Base-by-base conservation (phyloP, 2,329 filamentous ascomycete genomes). In the Xylaria arbuscula region DNA sequence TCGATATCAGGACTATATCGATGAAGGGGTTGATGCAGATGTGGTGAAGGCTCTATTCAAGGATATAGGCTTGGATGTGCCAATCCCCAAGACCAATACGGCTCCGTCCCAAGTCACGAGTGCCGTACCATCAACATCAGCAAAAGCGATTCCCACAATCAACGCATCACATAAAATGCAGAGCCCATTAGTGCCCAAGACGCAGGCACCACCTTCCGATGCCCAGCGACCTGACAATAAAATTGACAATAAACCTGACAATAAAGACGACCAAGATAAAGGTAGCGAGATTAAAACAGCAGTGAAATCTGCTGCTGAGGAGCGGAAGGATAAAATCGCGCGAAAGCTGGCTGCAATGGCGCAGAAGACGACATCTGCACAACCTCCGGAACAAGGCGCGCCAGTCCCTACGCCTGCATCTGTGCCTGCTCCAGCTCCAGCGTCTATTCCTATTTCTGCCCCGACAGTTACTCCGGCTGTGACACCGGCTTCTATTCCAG, bases 1-100 rank as follows among this genome's bases (percentile, higher is more conserved):
- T 66, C 88, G 88, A 22, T 97, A 90, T 75, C 85, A 91, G 63
- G 87, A 93, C 68, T 90, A 95, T 65, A 82, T 94, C 13, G 84
- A 89, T 11, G 92, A 95, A 78, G 92, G 93, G 0, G 85, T 95
- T 50, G 87, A 94, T 72, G 83, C 87, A 42, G 79, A 79, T 1
- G 76, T 93, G 11, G 80, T 97, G 42, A 86, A 85, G 64, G 78
- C 82, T 36, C 83, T 96, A 1, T 96, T 94, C 74, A 81, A 85
- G 32, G 90, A 93, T 22, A 81, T 96, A 3, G 89, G 90, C 3
- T 83, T 94, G 3, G 83, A 86, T 38, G 81, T 83, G 72, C 77
- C 66, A 34, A 74, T 71, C 58, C 74, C 76, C 42, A 77, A 75
- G 51, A 70, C 73, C 72, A 69, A 53, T 45, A 13, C 10, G 9